These are phyloP conservation scores for Pleurotus ostreatus DNA, from an alignment of 768 basidiomycete genomes.

Conservation along the genomic window DNA sequence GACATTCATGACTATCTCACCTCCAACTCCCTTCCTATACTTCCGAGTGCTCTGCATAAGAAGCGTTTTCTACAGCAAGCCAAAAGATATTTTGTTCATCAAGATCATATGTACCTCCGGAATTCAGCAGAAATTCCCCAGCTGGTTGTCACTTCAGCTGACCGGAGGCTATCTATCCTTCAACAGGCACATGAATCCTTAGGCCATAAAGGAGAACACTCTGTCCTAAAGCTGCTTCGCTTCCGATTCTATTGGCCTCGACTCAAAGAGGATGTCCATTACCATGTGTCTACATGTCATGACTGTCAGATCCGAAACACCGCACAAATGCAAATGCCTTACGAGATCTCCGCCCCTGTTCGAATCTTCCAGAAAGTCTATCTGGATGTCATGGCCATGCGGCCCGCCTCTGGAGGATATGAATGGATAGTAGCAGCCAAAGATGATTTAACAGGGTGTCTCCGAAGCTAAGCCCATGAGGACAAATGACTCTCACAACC, in stretches of 20 bases:
- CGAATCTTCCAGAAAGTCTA: constrained; percentile 20
- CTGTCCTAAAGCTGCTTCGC: constrained; percentile 7
- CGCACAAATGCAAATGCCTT: constrained; percentile 14
- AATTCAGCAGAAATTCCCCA: constrained; percentile 6
- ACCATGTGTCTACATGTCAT: constrained; percentile 21
- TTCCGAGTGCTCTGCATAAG: neutral
- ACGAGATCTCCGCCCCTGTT: constrained; percentile 6
- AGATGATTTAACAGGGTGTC: constrained; percentile 25
- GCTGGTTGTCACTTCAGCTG: constrained; percentile 13
- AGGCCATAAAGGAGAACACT: constrained; percentile 6
- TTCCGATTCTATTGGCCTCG: constrained; percentile 25
- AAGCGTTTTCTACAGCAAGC: constrained; percentile 2
- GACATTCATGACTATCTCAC: neutral
- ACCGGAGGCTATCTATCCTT: constrained; percentile 1
- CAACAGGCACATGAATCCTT: constrained; percentile 8
- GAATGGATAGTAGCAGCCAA: constrained; percentile 20
- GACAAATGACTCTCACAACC: constrained; percentile 4
- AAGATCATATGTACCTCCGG: constrained; percentile 12
- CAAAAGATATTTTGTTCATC: constrained; percentile 11
- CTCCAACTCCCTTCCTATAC: neutral
- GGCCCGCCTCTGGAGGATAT: constrained; percentile 13
- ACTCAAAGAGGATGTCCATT: constrained; percentile 15
- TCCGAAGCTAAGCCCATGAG: constrained; percentile 23
- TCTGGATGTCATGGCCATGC: constrained; percentile 25
- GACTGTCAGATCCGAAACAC: constrained; percentile 18